Conservation (phyloP, 2,329 filamentous ascomycete genomes). For the Cephalotrichum gorgonifer region DNA sequence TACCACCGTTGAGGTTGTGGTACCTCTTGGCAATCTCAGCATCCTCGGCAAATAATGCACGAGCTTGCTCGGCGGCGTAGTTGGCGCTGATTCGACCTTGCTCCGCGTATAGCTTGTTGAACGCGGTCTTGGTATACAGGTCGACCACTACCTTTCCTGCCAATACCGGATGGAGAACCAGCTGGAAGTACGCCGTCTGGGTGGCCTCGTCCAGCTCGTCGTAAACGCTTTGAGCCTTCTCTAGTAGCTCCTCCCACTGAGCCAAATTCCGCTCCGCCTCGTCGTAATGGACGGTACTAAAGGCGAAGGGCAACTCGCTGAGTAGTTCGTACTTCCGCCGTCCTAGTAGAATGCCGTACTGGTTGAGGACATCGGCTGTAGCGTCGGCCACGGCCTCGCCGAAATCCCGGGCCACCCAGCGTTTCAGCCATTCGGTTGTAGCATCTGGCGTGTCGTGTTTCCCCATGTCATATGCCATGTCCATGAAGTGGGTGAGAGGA, state of each 20-base stretch:
- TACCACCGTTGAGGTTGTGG: slow-evolving; percentile 46
- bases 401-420: slow-evolving; percentile 49
- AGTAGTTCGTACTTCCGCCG: slow-evolving; percentile 40
- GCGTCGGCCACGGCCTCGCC: slow-evolving; percentile 31
- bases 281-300: slow-evolving; percentile 50
- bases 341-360: slow-evolving; percentile 23
- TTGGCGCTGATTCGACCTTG: slow-evolving; percentile 47
- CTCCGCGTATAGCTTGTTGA: slow-evolving; percentile 39
- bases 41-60: slow-evolving; percentile 43
- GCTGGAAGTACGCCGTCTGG: slow-evolving; percentile 42
- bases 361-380: slow-evolving; percentile 44
- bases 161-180: slow-evolving; percentile 45
- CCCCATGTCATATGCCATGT: slow-evolving; percentile 55
- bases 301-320: slow-evolving; percentile 36
- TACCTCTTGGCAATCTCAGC: slow-evolving; percentile 44
- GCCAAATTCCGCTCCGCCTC: slow-evolving; percentile 44
- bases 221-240: slow-evolving; percentile 32
- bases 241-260: slow-evolving; percentile 36
- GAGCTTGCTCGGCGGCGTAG: slow-evolving; percentile 36
- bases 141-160: slow-evolving; percentile 47
- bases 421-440: slow-evolving; percentile 42
- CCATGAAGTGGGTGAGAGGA: slow-evolving; percentile 57
- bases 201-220: slow-evolving; percentile 26
- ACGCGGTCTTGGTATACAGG: slow-evolving; percentile 37
- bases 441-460: slow-evolving; percentile 40